phyloP scores from a whole-genome alignment of 306 rosid species.

The Inga leiocalycina region DNA sequence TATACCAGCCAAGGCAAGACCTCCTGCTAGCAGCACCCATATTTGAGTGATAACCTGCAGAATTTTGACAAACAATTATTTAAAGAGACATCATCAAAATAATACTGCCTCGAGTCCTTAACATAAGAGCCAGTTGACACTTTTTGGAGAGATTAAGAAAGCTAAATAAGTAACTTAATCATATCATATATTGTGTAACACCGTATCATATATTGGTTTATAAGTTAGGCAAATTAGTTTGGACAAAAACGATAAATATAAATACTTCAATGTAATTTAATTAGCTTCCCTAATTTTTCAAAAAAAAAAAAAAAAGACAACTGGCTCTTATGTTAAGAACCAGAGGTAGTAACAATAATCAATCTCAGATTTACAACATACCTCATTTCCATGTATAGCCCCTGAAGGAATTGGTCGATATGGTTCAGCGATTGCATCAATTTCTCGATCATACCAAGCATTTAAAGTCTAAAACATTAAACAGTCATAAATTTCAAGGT shows the following conservation, averaged over 20 bases:
- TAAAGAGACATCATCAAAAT: slow-evolving; percentile 3
- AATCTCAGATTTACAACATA: slow-evolving; percentile 21
- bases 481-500: slow-evolving; percentile 13
- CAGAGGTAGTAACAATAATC: not conserved
- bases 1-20: slow-evolving; percentile 72
- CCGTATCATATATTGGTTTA: too few species aligned
- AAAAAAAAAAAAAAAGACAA: too few species aligned
- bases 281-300: too few species aligned
- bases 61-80: slow-evolving; percentile 18
- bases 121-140: too few species aligned
- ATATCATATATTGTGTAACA: too few species aligned
- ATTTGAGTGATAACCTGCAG: slow-evolving; percentile 86
- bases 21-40: slow-evolving; percentile 92
- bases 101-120: too few species aligned
- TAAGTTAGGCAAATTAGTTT: too few species aligned
- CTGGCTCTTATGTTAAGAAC: too few species aligned
- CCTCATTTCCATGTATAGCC: slow-evolving; percentile 87
- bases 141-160: too few species aligned
- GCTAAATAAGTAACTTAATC: too few species aligned
- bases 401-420: slow-evolving; percentile 99
- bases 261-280: too few species aligned
- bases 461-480: slow-evolving; percentile 65
- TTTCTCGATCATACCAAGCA: slow-evolving; percentile 28
- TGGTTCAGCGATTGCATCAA: slow-evolving; percentile 51
- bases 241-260: too few species aligned